A percentile compares a stretch with the other conserved stretches of the same genome.
These are phyloP conservation scores for Phytopythium aichiense DNA, from an alignment of 352 stramenopile genomes.

Conservation along the genomic window DNA sequence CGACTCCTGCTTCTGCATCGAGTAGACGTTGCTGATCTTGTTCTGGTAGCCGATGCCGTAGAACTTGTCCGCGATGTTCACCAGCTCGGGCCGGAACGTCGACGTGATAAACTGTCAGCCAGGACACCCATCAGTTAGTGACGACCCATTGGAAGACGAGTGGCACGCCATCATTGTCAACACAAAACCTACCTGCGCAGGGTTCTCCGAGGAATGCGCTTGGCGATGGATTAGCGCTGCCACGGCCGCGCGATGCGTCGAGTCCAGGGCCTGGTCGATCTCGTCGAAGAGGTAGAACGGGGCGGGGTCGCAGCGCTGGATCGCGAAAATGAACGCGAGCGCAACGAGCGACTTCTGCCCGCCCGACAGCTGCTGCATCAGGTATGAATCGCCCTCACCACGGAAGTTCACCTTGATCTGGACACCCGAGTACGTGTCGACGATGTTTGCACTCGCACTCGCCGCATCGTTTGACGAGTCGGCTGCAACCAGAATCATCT, in stretches of 20 bases:
- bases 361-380: conserved; percentile 98
- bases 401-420: conserved; percentile 98
- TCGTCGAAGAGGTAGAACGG: conserved; percentile 99
- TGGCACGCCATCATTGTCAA: neutral
- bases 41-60: conserved; percentile 99
- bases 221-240: conserved; percentile 96
- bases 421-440: conserved; percentile 96
- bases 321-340: conserved; percentile 99
- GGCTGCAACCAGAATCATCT: conserved; percentile 96
- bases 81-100: conserved; percentile 99
- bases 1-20: conserved; percentile 95
- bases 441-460: conserved; percentile 30
- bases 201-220: conserved; percentile 92
- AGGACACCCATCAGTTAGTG: neutral
- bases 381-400: conserved; percentile 93
- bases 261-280: conserved; percentile 99
- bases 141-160: neutral
- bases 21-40: conserved; percentile 95
- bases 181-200: conserved; percentile 85
- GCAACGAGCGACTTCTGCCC: conserved; percentile 99
- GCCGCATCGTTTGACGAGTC: conserved; percentile 30
- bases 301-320: conserved; percentile 97
- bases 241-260: conserved; percentile 96
- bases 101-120: conserved; percentile 94
- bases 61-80: conserved; percentile 95